These are phyloP conservation scores for Verruconis gallopava DNA, from an alignment of 2,329 filamentous ascomycete genomes.

Conservation along the genomic window DNA sequence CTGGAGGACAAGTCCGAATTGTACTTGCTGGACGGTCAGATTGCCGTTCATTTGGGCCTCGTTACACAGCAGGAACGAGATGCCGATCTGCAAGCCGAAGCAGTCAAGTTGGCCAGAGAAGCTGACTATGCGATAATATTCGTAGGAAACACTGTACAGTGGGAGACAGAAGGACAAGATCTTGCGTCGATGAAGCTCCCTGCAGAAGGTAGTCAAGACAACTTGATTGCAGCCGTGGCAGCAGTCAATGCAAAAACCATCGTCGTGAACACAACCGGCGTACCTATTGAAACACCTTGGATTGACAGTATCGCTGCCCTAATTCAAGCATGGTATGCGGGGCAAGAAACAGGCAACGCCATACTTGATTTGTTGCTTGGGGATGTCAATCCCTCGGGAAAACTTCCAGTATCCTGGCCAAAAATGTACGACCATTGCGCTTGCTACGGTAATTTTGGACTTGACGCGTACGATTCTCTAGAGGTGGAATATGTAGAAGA, in stretches of 20 bases:
- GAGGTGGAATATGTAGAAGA: constrained; percentile 33
- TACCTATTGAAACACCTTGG: constrained; percentile 62
- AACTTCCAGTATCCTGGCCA: constrained; percentile 62
- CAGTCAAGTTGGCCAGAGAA: constrained; percentile 49
- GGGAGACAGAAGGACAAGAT: constrained; percentile 57
- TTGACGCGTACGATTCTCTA: constrained; percentile 43
- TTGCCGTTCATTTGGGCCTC: constrained; percentile 13
- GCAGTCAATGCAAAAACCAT: constrained; percentile 50
- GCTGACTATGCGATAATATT: constrained; percentile 62
- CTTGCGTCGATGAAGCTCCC: constrained; percentile 57
- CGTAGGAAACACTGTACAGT: constrained; percentile 58
- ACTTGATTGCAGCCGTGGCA: constrained; percentile 53
- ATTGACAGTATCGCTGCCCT: constrained; percentile 39
- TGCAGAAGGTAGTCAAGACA: constrained; percentile 53
- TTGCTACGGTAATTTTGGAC: constrained; percentile 61
- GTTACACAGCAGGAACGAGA: constrained; percentile 14
- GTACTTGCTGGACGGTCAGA: constrained; percentile 14
- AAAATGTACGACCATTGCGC: constrained; percentile 52
- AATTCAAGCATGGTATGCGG: constrained; percentile 29
- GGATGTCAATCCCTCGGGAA: constrained; percentile 61
- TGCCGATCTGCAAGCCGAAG: constrained; percentile 40
- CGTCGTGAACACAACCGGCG: constrained; percentile 56
- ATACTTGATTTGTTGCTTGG: constrained; percentile 71
- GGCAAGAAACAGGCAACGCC: constrained; percentile 75
- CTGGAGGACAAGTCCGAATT: constrained; percentile 12